These are phyloP conservation scores for Emmonsia crescens DNA, from an alignment of 2,329 filamentous ascomycete genomes.

Conservation along the genomic window DNA sequence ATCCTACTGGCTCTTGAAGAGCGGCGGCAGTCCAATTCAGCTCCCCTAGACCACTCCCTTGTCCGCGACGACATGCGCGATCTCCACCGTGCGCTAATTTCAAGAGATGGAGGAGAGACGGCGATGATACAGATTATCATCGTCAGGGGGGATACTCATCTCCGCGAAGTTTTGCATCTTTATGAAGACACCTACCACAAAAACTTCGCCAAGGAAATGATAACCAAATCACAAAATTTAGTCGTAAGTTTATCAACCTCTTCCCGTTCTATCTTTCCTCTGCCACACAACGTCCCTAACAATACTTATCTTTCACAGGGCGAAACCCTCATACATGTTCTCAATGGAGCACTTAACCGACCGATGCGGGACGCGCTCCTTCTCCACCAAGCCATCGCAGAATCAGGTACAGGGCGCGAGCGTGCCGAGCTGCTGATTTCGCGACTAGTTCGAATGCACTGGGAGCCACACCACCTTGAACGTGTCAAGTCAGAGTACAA, in stretches of 20 bases:
- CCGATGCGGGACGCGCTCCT: slow-evolving; percentile 87
- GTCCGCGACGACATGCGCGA: slow-evolving; percentile 62
- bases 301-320: slow-evolving; percentile 46
- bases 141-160: slow-evolving; percentile 65
- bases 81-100: slow-evolving; percentile 58
- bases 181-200: slow-evolving; percentile 64
- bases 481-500: slow-evolving; percentile 70
- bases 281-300: background rate
- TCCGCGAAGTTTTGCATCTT: slow-evolving; percentile 64
- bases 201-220: slow-evolving; percentile 80
- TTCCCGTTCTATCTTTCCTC: slow-evolving; percentile 1
- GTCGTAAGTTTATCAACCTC: slow-evolving; percentile 54
- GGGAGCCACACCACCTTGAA: slow-evolving; percentile 75
- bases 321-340: slow-evolving; percentile 84
- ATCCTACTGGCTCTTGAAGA: slow-evolving; percentile 76
- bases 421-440: slow-evolving; percentile 81
- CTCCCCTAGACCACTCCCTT: slow-evolving; percentile 50
- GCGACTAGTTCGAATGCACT: slow-evolving; percentile 78
- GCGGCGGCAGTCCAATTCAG: slow-evolving; percentile 68
- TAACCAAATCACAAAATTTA: slow-evolving; percentile 81
- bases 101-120: slow-evolving; percentile 69
- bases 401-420: slow-evolving; percentile 58
- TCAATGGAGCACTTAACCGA: slow-evolving; percentile 93
- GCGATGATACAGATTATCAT: slow-evolving; percentile 80
- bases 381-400: slow-evolving; percentile 76